Conservation (phyloP, 2,329 filamentous ascomycete genomes). For the Trichothecium sympodiale region DNA sequence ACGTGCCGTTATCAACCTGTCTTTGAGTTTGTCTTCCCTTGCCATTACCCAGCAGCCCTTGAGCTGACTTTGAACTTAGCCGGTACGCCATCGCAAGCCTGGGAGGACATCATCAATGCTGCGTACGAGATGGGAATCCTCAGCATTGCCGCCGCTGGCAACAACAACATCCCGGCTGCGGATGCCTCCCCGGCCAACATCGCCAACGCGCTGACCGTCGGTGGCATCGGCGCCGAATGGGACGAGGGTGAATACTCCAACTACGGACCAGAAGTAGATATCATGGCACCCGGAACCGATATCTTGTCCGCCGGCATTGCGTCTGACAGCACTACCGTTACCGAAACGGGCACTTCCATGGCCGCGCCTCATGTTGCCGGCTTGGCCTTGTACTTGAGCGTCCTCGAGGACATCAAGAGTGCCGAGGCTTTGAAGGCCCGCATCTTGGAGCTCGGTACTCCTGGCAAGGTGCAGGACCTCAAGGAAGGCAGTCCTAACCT, state of each 20-base stretch:
- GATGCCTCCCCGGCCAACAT: conserved; percentile 8
- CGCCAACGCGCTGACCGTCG: conserved; percentile 13
- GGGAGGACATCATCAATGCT: conserved; percentile 11
- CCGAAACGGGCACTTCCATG: conserved; percentile 8
- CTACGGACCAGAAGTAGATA: conserved; percentile 21
- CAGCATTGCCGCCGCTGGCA: conserved; percentile 23
- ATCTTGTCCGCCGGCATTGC: conserved; percentile 13
- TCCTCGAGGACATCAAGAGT: conserved; percentile 8
- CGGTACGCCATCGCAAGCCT: not conserved
- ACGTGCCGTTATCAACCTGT: conserved; percentile 32
- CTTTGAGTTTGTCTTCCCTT: conserved; percentile 13
- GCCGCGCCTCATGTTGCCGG: conserved; percentile 12
- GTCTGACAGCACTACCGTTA: not conserved
- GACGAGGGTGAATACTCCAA: conserved; percentile 29
- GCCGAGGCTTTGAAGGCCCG: conserved; percentile 1
- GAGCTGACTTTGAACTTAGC: not conserved
- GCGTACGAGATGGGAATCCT: conserved; percentile 14
- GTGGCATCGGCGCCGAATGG: conserved; percentile 18
- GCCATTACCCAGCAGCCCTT: too few relatives aligned
- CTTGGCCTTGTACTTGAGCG: conserved; percentile 10
- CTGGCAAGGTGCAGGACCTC: conserved; percentile 8
- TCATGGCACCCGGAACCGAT: conserved; percentile 11
- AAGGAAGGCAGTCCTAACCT: conserved; percentile 29
- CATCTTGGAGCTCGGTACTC: conserved; percentile 1
- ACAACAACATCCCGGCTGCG: conserved; percentile 6